phyloP scores from a whole-genome alignment of 495 filamentous ascomycete species.

The Elaphomyces granulatus region DNA sequence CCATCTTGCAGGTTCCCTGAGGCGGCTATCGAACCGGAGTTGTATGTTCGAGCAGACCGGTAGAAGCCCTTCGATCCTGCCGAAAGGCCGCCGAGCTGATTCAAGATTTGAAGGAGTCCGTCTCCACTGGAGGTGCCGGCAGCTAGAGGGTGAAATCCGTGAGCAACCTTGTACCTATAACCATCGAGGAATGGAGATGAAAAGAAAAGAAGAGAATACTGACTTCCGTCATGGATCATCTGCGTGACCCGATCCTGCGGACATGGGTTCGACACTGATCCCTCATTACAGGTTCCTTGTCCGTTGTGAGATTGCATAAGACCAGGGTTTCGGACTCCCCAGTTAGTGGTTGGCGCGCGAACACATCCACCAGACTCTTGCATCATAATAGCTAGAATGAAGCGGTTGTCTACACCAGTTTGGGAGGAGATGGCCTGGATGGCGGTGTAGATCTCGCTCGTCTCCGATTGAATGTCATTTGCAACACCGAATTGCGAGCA shows the following conservation, averaged over 20 bases:
- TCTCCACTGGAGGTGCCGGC: slow-evolving; percentile 25
- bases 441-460: slow-evolving; percentile 20
- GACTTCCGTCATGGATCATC: slow-evolving; percentile 36
- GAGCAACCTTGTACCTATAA: background rate
- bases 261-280: slow-evolving; percentile 29
- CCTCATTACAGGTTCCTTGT: slow-evolving; percentile 27
- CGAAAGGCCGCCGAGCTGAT: slow-evolving; percentile 13
- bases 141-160: slow-evolving; percentile 17
- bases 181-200: background rate
- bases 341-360: slow-evolving; percentile 31
- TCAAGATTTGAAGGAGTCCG: slow-evolving; percentile 28
- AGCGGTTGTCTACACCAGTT: slow-evolving; percentile 38
- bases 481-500: slow-evolving; percentile 13
- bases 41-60: slow-evolving; percentile 28
- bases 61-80: slow-evolving; percentile 20
- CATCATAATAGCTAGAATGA: slow-evolving; percentile 42
- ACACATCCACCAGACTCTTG: slow-evolving; percentile 47
- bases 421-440: slow-evolving; percentile 25
- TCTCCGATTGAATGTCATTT: slow-evolving; percentile 30
- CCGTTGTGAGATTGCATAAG: slow-evolving; percentile 42
- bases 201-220: background rate
- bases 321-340: slow-evolving; percentile 34
- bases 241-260: slow-evolving; percentile 22
- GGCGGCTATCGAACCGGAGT: slow-evolving; percentile 26
- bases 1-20: slow-evolving; percentile 25